Percentiles rank a stretch among this genome's conserved stretches.
Evolutionary conservation across 495 filamentous ascomycete genomes (phyloP).

Genomic region (Parmelia sp.): DNA sequence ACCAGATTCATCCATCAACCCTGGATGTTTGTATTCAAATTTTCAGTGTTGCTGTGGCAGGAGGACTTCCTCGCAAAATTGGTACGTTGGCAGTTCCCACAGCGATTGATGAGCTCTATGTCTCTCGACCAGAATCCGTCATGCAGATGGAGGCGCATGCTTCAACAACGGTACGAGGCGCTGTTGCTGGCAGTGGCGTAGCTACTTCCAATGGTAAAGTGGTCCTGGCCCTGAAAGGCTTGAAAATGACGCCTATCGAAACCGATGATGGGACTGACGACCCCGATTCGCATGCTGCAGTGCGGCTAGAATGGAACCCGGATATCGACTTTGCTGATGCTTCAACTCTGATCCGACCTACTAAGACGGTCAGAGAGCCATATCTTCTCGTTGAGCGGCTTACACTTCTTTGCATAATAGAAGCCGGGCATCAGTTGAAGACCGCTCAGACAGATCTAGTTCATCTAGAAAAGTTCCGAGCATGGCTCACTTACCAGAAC

Average conservation of each 20-base stretch:
- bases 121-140: neutral
- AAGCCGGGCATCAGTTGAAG: conserved; percentile 10
- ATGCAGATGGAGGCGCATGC: neutral
- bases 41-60: conserved; percentile 1
- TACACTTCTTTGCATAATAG: conserved; percentile 8
- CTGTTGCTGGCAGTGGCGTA: neutral
- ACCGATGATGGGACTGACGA: conserved; percentile 18
- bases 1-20: conserved; percentile 15
- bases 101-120: conserved; percentile 13
- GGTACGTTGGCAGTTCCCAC: conserved; percentile 7
- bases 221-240: neutral
- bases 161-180: conserved; percentile 1
- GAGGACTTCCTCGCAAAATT: neutral
- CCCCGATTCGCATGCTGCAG: conserved; percentile 22
- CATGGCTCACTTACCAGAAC: no score
- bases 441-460: neutral
- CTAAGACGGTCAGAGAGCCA: conserved; percentile 8
- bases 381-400: conserved; percentile 23
- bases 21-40: conserved; percentile 8
- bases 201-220: neutral
- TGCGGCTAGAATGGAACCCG: conserved; percentile 28
- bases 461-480: no score
- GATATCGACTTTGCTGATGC: conserved; percentile 29
- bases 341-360: conserved; percentile 24
- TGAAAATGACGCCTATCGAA: conserved; percentile 6